A percentile compares a stretch with the other conserved stretches of the same genome.
Conservation (phyloP, 2,329 filamentous ascomycete species). For the Epicoccum sorghinum region DNA sequence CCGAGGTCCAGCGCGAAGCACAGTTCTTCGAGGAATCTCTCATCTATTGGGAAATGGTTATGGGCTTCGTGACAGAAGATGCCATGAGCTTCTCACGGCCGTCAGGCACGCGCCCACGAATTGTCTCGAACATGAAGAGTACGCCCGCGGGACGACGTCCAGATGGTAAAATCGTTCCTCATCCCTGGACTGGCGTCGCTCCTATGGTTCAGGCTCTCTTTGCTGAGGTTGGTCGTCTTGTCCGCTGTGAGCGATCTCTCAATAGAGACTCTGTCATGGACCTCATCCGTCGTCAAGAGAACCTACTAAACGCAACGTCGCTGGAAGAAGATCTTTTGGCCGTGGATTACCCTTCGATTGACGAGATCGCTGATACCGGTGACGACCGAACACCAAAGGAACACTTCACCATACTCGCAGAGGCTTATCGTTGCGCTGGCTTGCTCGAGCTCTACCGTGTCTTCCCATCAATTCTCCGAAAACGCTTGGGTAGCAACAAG, state of each 20-base stretch:
- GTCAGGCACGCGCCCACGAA: slow-evolving; percentile 31
- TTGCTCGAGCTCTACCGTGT: slow-evolving; percentile 62
- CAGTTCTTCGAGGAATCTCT: slow-evolving; percentile 63
- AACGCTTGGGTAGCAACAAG: slow-evolving; percentile 47
- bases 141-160: slow-evolving; percentile 32
- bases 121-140: slow-evolving; percentile 26
- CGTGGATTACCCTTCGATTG: slow-evolving; percentile 54
- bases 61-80: slow-evolving; percentile 60
- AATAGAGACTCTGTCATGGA: slow-evolving; percentile 36
- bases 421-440: slow-evolving; percentile 60
- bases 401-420: slow-evolving; percentile 60
- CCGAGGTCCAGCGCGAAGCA: slow-evolving; percentile 43
- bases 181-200: slow-evolving; percentile 58
- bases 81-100: slow-evolving; percentile 43
- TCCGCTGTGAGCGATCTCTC: slow-evolving; percentile 47
- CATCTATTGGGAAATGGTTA: slow-evolving; percentile 65
- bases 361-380: slow-evolving; percentile 57
- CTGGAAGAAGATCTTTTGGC: slow-evolving; percentile 57
- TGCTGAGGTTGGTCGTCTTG: slow-evolving; percentile 53
- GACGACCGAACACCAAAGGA: slow-evolving; percentile 60
- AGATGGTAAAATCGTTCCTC: slow-evolving; percentile 49
- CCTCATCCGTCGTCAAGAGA: slow-evolving; percentile 40
- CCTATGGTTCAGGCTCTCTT: slow-evolving; percentile 54
- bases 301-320: slow-evolving; percentile 46
- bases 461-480: slow-evolving; percentile 58